Conservation (phyloP, 2,329 filamentous ascomycete species). For the Blumeria hordei region DNA sequence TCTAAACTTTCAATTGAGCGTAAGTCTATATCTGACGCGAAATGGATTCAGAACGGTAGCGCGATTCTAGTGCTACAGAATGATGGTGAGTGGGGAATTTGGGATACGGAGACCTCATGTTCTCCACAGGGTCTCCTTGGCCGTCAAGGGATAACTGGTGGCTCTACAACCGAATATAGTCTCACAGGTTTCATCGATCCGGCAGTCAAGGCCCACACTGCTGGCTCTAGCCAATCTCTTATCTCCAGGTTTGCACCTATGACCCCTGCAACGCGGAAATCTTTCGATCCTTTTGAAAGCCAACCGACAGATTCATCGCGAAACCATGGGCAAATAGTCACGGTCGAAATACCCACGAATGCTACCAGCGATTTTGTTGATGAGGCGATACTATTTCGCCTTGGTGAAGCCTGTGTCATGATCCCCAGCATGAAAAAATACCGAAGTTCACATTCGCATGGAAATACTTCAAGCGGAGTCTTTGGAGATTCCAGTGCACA, state of each 20-base stretch:
- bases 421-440: conserved; percentile 15
- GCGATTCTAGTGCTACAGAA: conserved; percentile 33
- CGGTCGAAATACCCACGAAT: conserved; percentile 9
- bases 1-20: conserved; percentile 21
- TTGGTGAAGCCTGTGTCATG: conserved; percentile 13
- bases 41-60: conserved; percentile 35
- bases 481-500: conserved; percentile 10
- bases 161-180: conserved; percentile 32
- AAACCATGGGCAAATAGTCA: conserved; percentile 12
- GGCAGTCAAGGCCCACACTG: conserved; percentile 15
- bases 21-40: conserved; percentile 36
- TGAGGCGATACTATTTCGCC: conserved; percentile 15
- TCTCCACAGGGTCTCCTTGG: conserved; percentile 20
- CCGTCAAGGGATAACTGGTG: conserved; percentile 22
- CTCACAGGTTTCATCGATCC: conserved; percentile 35
- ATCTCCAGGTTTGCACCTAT: conserved; percentile 33
- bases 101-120: conserved; percentile 33
- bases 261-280: conserved; percentile 32
- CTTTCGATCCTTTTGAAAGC: conserved; percentile 10
- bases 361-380: conserved; percentile 11
- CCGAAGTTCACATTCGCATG: conserved; percentile 11
- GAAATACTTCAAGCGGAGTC: conserved; percentile 7
- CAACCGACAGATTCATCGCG: conserved; percentile 4
- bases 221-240: conserved; percentile 11
- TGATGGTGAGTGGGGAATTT: conserved; percentile 43